phyloP scores from a whole-genome alignment of 2,329 filamentous ascomycete genomes.

The Dendryphion nanum region DNA sequence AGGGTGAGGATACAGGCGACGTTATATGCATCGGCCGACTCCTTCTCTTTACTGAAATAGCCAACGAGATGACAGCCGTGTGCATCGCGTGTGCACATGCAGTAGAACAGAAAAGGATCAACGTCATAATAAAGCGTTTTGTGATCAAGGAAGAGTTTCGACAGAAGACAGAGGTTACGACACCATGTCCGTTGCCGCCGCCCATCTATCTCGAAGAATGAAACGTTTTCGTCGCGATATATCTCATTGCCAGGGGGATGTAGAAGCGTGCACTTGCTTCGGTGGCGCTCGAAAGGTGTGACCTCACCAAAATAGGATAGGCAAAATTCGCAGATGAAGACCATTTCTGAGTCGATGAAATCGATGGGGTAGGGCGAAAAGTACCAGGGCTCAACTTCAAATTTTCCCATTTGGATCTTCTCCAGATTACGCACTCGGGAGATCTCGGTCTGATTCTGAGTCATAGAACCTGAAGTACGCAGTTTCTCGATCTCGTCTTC shows the following conservation, averaged over 20 bases:
- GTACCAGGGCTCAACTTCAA: conserved; percentile 96
- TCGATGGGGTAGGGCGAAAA: conserved; percentile 94
- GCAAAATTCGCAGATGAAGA: conserved; percentile 98
- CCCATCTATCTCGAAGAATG: conserved; percentile 97
- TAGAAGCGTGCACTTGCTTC: conserved; percentile 82
- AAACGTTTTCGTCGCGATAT: conserved; percentile 89
- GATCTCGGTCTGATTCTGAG: conserved; percentile 95
- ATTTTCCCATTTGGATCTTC: conserved; percentile 88
- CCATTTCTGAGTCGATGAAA: conserved; percentile 83
- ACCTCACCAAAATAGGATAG: conserved; percentile 83
- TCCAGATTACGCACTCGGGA: conserved; percentile 93
- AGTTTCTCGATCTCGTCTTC: conserved; percentile 97
- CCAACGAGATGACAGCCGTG: conserved; percentile 94
- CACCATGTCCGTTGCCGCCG: conserved; percentile 94
- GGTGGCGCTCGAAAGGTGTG: conserved; percentile 80
- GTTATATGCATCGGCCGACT: conserved; percentile 95
- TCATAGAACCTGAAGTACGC: conserved; percentile 94
- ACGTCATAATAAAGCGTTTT: conserved; percentile 99
- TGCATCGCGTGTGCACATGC: conserved; percentile 88
- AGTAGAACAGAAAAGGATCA: conserved; percentile 98
- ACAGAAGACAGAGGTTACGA: conserved; percentile 88
- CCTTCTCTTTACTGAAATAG: conserved; percentile 99
- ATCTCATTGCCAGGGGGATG: conserved; percentile 98
- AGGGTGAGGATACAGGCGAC: conserved; percentile 96
- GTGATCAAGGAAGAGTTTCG: conserved; percentile 95